Evolutionary conservation across 2,329 filamentous ascomycete species (phyloP).

Genomic region (Trichoderma koningiopsis): DNA sequence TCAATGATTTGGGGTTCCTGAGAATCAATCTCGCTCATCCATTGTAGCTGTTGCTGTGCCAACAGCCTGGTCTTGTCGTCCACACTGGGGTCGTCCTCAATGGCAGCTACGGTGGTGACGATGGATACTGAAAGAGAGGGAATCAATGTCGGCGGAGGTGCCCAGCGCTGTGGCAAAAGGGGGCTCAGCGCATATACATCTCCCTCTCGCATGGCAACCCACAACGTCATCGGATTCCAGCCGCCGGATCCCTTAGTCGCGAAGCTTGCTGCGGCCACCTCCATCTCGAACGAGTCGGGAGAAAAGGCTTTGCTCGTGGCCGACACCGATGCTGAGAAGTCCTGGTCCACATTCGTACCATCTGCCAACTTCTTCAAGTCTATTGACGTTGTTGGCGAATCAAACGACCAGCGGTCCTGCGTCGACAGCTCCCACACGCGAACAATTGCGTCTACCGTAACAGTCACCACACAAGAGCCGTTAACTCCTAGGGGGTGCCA

Average conservation of each 20-base stretch:
- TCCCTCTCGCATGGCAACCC: constrained; percentile 92
- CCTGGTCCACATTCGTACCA: constrained; percentile 77
- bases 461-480: constrained; percentile 79
- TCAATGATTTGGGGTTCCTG: constrained; percentile 63
- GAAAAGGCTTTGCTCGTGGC: constrained; percentile 81
- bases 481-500: constrained; percentile 93
- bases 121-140: constrained; percentile 83
- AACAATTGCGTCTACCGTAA: constrained; percentile 85
- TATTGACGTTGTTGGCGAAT: constrained; percentile 77
- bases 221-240: constrained; percentile 95
- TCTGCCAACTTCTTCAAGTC: constrained; percentile 89
- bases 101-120: constrained; percentile 68
- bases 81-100: constrained; percentile 60
- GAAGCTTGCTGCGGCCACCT: constrained; percentile 88
- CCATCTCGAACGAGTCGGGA: constrained; percentile 88
- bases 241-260: constrained; percentile 67
- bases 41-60: constrained; percentile 65
- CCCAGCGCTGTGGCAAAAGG: constrained; percentile 83
- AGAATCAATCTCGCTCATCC: constrained; percentile 67
- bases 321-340: constrained; percentile 75
- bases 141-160: constrained; percentile 72
- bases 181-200: constrained; percentile 94
- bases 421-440: constrained; percentile 87
- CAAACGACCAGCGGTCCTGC: constrained; percentile 85
- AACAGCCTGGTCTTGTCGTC: constrained; percentile 57